Base-by-base conservation (phyloP, 2,329 filamentous ascomycete species). In the Fusarium algeriense region DNA sequence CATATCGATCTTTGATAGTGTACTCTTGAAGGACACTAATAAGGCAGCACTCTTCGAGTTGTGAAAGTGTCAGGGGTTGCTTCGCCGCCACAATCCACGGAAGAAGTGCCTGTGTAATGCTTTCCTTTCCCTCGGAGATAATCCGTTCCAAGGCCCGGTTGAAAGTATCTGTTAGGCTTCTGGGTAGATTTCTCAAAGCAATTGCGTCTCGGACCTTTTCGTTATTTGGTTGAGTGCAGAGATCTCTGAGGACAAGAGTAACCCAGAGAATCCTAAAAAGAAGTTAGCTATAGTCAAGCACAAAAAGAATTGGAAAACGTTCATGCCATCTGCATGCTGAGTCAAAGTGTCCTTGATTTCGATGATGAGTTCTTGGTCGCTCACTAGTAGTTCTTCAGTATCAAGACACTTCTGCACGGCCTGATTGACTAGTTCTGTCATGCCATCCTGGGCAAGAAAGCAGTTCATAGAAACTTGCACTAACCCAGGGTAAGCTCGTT, bases 91-190 rank as follows among this genome's bases (percentile, higher is more conserved):
- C 30, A 12, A 56, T 10, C 41, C 53, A 56, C 1, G 41, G 53
- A 5, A 56, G 30, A 10, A 56, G 19, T 14, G 9, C 14, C 1
- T 30, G 23, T 7, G 19, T 17, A 2, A 37, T 23, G 0, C 1
- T 1, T 0, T 38, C 23, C 1, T 38, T 48, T 2, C 1, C 41
- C 0, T 20, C 2, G 2, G 7, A 28, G 2, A 56, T 3, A 0
- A 2, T 56, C 0, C 41, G 13, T 7, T 37, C 10, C 2, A 48
- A 0, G 0, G 14, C 19, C 0, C 13, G 3, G 2, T 35, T 11
- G 0, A 37, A 56, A 2, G 15, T 10, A 0, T 23, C 32, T 1
- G 23, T 9, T 0, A 56, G 19, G 17, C 6, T 30, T 6, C 3
- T 48, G 0, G 53, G 53, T 23, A 56, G 5, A 8, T 38, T 56